Evolutionary conservation across 352 stramenopile species (phyloP), one percentile per base, ranked within the genome.

Genomic region (Pythium brachiatum): DNA sequence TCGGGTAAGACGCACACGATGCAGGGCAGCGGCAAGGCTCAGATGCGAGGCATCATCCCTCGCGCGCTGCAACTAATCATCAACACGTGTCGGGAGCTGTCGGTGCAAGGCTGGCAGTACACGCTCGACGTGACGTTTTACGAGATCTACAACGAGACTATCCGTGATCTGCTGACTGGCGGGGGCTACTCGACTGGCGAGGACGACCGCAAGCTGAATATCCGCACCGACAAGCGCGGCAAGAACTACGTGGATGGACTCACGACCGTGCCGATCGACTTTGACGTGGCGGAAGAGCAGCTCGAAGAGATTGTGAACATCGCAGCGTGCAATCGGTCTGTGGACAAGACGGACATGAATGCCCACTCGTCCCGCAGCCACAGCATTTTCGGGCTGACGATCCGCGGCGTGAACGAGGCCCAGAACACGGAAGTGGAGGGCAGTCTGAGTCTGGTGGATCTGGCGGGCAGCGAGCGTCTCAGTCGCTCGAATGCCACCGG

Each of bases 111-210:
- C 27, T 99, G 97, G 98, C 78, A 88, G 27, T 99, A 99, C 74
- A 89, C 82, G 29, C 81, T 99, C 9, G 87, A 97, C 59, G 97
- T 98, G 43, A 98, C 90, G n/a, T 99, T 99, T 69, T 92, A 99
- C 64, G 98, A 99, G 83, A 99, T 99, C 53, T 99, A 99, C 86
- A 99, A 99, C 78, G 98, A 99, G 69, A 95, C 95, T n/a, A 94
- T 99, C 32, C 93, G 95, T 29, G 98, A 99, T 74, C 74, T 99
- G 53, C 87, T 99, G 15, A 81, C 87, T 15, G 72, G 31, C 25
- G 63, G 50, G 18, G 67, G 68, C 18, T 38, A n/a, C 20, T 41
- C 20, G 11, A 38, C 23, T 9, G 52, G 41, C 21, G 44, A 46
- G 3, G 71, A 78, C 26, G 66, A 78, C 56, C 68, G 74, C 43